Conservation (phyloP, 2,329 filamentous ascomycete species). For the Colletotrichum sp. region DNA sequence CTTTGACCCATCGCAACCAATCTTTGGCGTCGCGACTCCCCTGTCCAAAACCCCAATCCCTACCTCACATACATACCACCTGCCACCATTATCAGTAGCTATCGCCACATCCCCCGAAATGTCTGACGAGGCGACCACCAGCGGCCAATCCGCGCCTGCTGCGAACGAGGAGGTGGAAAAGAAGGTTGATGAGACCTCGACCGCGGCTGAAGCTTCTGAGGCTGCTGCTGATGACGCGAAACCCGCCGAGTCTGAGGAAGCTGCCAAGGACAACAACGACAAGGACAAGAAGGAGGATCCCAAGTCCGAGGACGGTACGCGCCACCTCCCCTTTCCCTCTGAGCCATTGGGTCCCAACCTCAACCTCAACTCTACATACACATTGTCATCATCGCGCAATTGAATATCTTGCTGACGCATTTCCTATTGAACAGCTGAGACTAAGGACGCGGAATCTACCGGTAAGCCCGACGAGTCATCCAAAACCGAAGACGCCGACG, state of each 20-base stretch:
- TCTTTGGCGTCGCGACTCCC: slow-evolving; percentile 19
- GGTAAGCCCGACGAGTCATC: slow-evolving; percentile 34
- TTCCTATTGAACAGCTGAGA: slow-evolving; percentile 23
- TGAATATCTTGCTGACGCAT: slow-evolving; percentile 1
- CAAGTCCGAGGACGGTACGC: slow-evolving; percentile 36
- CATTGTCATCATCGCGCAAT: slow-evolving; percentile 10
- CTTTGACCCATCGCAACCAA: slow-evolving; percentile 12
- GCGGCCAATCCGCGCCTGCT: slow-evolving; percentile 18
- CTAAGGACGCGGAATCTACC: slow-evolving; percentile 29
- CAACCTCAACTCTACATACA: neutral
- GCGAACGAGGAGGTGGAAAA: slow-evolving; percentile 24
- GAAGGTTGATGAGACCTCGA: slow-evolving; percentile 37
- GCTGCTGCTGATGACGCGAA: slow-evolving; percentile 26
- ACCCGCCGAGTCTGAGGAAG: slow-evolving; percentile 25
- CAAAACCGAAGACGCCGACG: slow-evolving; percentile 43
- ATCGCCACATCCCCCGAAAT: slow-evolving; percentile 30
- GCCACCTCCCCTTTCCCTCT: neutral
- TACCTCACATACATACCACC: neutral
- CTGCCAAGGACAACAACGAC: slow-evolving; percentile 26
- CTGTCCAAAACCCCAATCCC: slow-evolving; percentile 5
- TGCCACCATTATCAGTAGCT: slow-evolving; percentile 4
- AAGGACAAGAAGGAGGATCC: slow-evolving; percentile 24
- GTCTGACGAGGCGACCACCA: slow-evolving; percentile 38
- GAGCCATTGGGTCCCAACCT: neutral
- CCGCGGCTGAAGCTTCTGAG: slow-evolving; percentile 32